Evolutionary conservation across 345 rosid species (phyloP).

Genomic region (Citrus trifoliata): DNA sequence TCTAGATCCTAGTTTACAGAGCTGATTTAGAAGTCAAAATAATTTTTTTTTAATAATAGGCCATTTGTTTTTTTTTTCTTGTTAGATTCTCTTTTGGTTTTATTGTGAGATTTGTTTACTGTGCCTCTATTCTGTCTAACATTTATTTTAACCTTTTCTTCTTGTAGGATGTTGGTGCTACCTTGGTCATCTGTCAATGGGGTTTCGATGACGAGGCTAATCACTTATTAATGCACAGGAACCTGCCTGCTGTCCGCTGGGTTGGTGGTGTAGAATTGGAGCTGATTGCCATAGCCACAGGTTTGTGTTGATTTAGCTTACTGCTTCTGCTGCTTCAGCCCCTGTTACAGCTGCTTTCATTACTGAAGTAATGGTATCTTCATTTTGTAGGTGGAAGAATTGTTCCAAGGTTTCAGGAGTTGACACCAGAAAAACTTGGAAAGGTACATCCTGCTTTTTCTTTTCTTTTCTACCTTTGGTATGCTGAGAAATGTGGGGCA

Average conservation of each 20-base stretch:
- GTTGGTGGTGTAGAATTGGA: slow-evolving; percentile 99
- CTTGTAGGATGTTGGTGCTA: slow-evolving; percentile 92
- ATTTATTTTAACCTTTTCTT: neutral
- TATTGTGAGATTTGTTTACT: neutral
- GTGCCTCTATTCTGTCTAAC: neutral
- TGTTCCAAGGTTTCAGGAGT: slow-evolving; percentile 96
- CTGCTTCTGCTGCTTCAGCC: neutral
- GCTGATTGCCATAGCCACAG: slow-evolving; percentile 97
- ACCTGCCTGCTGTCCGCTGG: slow-evolving; percentile 99
- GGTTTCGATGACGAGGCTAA: slow-evolving; percentile 99
- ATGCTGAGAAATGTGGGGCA: neutral
- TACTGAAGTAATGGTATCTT: slow-evolving; percentile 14
- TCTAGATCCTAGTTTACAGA: neutral
- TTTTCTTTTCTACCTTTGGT: neutral
- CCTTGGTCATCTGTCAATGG: slow-evolving; percentile 98
- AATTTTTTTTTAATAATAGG: neutral
- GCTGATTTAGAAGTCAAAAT: neutral
- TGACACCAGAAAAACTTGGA: slow-evolving; percentile 91
- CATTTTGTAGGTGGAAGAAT: slow-evolving; percentile 77
- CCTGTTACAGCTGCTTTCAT: slow-evolving; percentile 1
- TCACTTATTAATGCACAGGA: slow-evolving; percentile 90
- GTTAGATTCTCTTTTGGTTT: neutral
- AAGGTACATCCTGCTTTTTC: slow-evolving; percentile 41
- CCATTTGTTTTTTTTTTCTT: neutral
- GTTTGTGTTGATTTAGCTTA: slow-evolving; percentile 29